A percentile compares a stretch with the other conserved stretches of the same genome.
These are phyloP conservation scores for Mycena maculata DNA, from an alignment of 768 basidiomycete species.

Conservation along the genomic window DNA sequence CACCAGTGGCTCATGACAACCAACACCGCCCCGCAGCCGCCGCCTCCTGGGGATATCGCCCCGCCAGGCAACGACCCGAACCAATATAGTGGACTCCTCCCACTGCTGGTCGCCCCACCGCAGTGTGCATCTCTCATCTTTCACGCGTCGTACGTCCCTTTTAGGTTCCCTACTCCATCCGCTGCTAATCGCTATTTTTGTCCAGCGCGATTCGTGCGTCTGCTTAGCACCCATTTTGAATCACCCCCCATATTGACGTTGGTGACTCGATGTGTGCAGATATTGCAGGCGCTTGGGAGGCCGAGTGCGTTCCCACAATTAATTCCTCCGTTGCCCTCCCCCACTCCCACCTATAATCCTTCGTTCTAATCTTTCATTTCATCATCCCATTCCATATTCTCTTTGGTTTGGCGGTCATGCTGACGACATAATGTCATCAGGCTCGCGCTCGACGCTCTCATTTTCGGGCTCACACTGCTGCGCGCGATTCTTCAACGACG, in stretches of 20 bases:
- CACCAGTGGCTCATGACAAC: conserved; percentile 2
- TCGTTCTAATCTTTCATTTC: no score
- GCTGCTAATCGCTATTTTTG: not conserved
- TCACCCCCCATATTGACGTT: no score
- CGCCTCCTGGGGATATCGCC: not conserved
- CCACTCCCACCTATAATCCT: no score
- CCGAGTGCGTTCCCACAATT: not conserved
- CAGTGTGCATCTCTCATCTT: not conserved
- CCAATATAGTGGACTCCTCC: not conserved
- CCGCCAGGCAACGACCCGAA: not conserved
- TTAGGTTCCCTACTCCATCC: not conserved
- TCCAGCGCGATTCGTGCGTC: not conserved
- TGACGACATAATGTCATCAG: no score
- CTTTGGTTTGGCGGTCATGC: no score
- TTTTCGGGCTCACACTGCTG: conserved; percentile 16
- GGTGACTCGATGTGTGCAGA: not conserved
- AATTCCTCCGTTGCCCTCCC: no score
- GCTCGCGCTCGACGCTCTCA: conserved; percentile 12
- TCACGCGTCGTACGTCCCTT: conserved; percentile 1
- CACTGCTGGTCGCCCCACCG: not conserved
- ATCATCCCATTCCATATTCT: no score
- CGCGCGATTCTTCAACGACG: conserved; percentile 2
- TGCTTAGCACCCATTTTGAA: no score
- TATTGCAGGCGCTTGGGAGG: conserved; percentile 19
- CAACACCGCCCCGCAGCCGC: not conserved